Conservation (phyloP, 108 stramenopile genomes). For the Skeletonema grethae region DNA sequence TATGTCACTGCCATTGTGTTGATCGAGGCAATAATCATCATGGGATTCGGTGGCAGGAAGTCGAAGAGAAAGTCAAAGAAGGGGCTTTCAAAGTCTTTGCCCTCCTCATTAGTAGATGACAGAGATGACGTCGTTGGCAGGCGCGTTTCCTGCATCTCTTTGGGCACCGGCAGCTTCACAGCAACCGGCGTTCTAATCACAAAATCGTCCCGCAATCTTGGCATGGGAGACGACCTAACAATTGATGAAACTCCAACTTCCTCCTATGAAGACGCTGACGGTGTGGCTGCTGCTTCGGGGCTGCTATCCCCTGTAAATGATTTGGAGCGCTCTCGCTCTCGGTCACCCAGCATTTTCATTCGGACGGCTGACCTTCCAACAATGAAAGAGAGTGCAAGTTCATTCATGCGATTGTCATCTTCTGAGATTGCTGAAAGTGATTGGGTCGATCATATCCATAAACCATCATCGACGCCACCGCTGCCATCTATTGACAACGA, state of each 20-base stretch:
- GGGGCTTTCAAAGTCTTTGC: not conserved
- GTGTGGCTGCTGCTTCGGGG: not conserved
- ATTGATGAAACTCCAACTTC: conserved; percentile 13
- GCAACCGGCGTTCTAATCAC: conserved; percentile 8
- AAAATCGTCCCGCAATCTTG: not conserved
- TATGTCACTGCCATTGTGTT: not conserved
- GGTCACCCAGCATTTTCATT: conserved; percentile 22
- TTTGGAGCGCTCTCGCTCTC: not conserved
- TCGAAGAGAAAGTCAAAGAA: not conserved
- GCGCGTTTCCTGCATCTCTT: conserved; percentile 1
- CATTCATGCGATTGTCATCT: conserved; percentile 9
- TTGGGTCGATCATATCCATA: conserved; percentile 42
- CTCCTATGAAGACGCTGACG: conserved; percentile 7
- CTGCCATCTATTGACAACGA: conserved; percentile 57
- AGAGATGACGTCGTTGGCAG: not conserved
- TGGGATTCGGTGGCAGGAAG: not conserved
- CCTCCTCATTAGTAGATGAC: not conserved
- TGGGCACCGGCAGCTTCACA: conserved; percentile 21
- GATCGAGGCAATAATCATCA: not conserved
- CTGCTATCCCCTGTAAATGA: not conserved
- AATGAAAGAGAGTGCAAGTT: conserved; percentile 15
- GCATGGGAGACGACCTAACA: not conserved
- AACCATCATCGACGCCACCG: conserved; percentile 62
- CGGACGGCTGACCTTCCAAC: conserved; percentile 43
- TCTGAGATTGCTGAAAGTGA: conserved; percentile 23